Base-by-base conservation (phyloP, 352 stramenopile genomes). In the Thalassiosira mediterranea region DNA sequence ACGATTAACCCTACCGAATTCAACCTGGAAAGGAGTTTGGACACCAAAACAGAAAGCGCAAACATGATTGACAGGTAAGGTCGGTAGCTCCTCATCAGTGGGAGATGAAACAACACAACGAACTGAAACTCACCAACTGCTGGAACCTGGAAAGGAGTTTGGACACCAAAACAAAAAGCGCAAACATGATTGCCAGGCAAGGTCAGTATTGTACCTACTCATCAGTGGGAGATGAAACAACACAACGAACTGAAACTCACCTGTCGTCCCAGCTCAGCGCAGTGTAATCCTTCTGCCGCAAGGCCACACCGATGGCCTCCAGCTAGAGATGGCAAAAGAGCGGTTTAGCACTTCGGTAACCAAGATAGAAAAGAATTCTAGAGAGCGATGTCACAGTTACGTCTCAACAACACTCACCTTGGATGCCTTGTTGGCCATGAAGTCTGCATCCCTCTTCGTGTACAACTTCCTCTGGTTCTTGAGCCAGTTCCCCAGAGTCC, bases 371-470 rank as follows among this genome's bases (percentile, higher is more conserved):
- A n/a, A n/a, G n/a, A n/a, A n/a, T n/a, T n/a, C 13, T 42, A 42
- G 34, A 42, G 7, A 13, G 7, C 7, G 34, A 42, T 42, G 34
- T 42, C 34, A 13, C 34, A 42, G 34, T 13, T 7, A 42, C 7
- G 13, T 42, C 34, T 42, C 34, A 13, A 42, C 34, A 42, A 42
- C 34, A 42, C 34, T 42, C 13, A 42, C 34, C 34, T 15, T 25
- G 8, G 63, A 40, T 29, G 32, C 34, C 10, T 40, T 17, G 25
- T 65, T 40, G 10, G 57, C 52, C 48, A 77, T 64, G 48, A 83
- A 78, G 25, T 72, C 77, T 40, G 65, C 67, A 34, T 83, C 74
- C 54, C 68, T 65, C 23, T 63, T 78, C 28, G 72, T 73, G 62
- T 78, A 75, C n/a, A 75, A 31, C 19, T 48, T 51, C 19, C 67